Conservation (phyloP, 2,329 filamentous ascomycete genomes). For the Saccharata proteae region DNA sequence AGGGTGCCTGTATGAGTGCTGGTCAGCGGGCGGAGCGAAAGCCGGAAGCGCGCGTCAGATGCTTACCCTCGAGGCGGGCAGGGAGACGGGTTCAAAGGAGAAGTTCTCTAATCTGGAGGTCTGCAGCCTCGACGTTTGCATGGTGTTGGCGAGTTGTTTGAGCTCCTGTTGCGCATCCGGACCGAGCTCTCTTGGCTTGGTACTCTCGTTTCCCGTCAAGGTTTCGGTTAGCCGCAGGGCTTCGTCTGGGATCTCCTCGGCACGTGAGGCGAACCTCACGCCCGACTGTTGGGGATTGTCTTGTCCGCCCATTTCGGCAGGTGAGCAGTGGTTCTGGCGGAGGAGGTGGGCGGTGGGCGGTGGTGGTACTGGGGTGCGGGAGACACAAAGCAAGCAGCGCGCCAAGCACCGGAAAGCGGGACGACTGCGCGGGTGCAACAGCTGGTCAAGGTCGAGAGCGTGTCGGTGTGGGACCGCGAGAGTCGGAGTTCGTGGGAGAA, state of each 20-base stretch:
- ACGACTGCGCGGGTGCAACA: too few species aligned
- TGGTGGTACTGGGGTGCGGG: too few species aligned
- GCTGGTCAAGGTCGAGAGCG: too few species aligned
- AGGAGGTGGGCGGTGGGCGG: too few species aligned
- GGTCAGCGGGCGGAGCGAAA: slow-evolving; percentile 8
- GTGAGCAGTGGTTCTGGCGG: too few species aligned
- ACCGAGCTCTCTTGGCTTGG: slow-evolving; percentile 19
- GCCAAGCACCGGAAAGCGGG: too few species aligned
- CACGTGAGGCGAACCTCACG: slow-evolving; percentile 28
- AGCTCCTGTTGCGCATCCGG: slow-evolving; percentile 50
- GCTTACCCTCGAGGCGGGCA: slow-evolving; percentile 73
- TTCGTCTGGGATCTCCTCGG: slow-evolving; percentile 24
- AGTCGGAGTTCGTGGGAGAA: too few species aligned
- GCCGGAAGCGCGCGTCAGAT: slow-evolving; percentile 6
- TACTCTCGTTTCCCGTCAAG: slow-evolving; percentile 15
- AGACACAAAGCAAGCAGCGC: too few species aligned
- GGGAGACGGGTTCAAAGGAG: slow-evolving; percentile 79
- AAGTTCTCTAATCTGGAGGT: slow-evolving; percentile 75
- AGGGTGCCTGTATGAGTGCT: slow-evolving; percentile 34
- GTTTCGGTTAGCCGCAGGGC: slow-evolving; percentile 21
- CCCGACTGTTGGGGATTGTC: slow-evolving; percentile 16
- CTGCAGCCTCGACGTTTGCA: slow-evolving; percentile 67
- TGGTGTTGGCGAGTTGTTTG: slow-evolving; percentile 55
- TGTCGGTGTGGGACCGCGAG: too few species aligned
- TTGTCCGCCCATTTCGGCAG: too few species aligned